A percentile compares a stretch with the other conserved stretches of the same genome.
Evolutionary conservation across 2,329 filamentous ascomycete species (phyloP).

Genomic region (Bipolaris bicolor): DNA sequence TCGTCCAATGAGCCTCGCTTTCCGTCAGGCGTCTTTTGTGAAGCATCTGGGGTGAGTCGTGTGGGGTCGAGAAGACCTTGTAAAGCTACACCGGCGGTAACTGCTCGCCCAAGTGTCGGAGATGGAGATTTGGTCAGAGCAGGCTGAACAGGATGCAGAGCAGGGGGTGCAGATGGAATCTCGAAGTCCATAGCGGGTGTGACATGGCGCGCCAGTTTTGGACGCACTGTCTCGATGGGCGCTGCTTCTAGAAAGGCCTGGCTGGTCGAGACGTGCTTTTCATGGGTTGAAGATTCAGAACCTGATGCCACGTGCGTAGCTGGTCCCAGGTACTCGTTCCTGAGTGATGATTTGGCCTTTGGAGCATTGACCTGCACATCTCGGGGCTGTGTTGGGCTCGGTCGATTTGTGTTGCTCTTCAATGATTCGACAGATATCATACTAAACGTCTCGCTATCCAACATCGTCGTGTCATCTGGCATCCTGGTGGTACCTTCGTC

Average conservation of each 20-base stretch:
- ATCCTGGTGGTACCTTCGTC: slow-evolving; percentile 43
- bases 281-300: background rate
- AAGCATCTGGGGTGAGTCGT: slow-evolving; percentile 36
- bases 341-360: slow-evolving; percentile 17
- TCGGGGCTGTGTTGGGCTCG: slow-evolving; percentile 33
- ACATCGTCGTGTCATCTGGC: slow-evolving; percentile 54
- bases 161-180: slow-evolving; percentile 41
- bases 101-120: slow-evolving; percentile 42
- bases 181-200: slow-evolving; percentile 39
- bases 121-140: slow-evolving; percentile 34
- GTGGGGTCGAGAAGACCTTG: slow-evolving; percentile 45
- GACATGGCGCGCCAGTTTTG: slow-evolving; percentile 25
- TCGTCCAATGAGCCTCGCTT: slow-evolving; percentile 41
- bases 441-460: slow-evolving; percentile 58
- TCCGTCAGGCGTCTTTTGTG: slow-evolving; percentile 28
- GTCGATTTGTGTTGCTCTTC: slow-evolving; percentile 39
- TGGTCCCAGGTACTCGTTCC: slow-evolving; percentile 22
- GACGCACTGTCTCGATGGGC: slow-evolving; percentile 20
- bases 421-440: slow-evolving; percentile 59
- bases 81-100: slow-evolving; percentile 49
- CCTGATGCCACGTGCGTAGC: background rate
- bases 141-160: slow-evolving; percentile 28
- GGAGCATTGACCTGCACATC: slow-evolving; percentile 7
- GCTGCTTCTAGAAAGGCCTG: slow-evolving; percentile 9
- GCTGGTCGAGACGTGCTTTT: slow-evolving; percentile 18